phyloP scores from a whole-genome alignment of 352 stramenopile genomes.

The Aphanomyces cochlioides region DNA sequence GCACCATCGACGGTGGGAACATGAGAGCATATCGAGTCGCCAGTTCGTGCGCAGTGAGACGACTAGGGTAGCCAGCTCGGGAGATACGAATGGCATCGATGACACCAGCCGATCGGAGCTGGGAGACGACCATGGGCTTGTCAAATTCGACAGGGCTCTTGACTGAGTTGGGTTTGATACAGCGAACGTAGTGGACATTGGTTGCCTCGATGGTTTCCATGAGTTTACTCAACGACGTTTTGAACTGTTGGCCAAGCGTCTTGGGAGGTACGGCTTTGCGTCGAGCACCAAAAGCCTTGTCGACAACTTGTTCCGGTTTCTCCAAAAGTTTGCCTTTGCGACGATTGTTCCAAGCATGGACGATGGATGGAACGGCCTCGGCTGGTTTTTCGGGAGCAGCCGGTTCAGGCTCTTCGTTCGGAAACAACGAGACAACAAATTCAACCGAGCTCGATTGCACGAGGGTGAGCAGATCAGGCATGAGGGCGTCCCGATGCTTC shows the following conservation, averaged over 20 bases:
- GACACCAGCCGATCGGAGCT: slow-evolving; percentile 87
- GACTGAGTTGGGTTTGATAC: slow-evolving; percentile 87
- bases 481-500: slow-evolving; percentile 94
- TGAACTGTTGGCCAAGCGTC: slow-evolving; percentile 82
- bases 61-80: slow-evolving; percentile 86
- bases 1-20: slow-evolving; percentile 86
- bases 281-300: slow-evolving; percentile 15
- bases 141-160: slow-evolving; percentile 84
- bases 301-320: background rate
- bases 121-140: slow-evolving; percentile 88
- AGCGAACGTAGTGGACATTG: slow-evolving; percentile 85
- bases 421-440: slow-evolving; percentile 71
- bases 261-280: slow-evolving; percentile 38
- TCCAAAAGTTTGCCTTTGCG: background rate
- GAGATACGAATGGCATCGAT: slow-evolving; percentile 92
- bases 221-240: slow-evolving; percentile 68
- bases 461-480: slow-evolving; percentile 92
- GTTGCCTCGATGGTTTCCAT: slow-evolving; percentile 86
- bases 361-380: slow-evolving; percentile 22
- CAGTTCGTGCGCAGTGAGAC: slow-evolving; percentile 82
- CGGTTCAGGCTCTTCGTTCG: slow-evolving; percentile 24
- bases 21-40: slow-evolving; percentile 84
- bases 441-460: slow-evolving; percentile 68
- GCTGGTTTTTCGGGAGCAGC: background rate
- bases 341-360: slow-evolving; percentile 16